A percentile compares a stretch with the other conserved stretches of the same genome.
phyloP scores from a whole-genome alignment of 768 basidiomycete genomes.

The Cyathus striatus region DNA sequence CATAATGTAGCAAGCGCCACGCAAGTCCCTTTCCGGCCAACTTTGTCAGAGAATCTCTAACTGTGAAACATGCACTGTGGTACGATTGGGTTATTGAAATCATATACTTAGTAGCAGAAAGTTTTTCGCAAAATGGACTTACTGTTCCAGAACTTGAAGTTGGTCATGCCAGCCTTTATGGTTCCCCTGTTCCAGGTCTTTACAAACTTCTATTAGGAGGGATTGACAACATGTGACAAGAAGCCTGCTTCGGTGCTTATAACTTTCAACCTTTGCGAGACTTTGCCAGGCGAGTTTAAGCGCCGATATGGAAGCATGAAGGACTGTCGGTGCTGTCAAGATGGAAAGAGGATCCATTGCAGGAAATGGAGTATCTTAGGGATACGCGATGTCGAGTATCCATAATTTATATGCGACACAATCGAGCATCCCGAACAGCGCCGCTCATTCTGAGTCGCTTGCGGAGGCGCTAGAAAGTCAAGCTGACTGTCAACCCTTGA shows the following conservation, averaged over 20 bases:
- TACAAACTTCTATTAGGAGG: conserved; percentile 5
- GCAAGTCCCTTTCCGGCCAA: conserved; percentile 10
- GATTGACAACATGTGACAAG: conserved; percentile 6
- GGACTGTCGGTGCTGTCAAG: conserved; percentile 1
- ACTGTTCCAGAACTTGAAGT: conserved; percentile 9
- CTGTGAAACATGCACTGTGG: conserved; percentile 8
- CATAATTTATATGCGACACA: too few relatives aligned
- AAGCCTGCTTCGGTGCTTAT: conserved; percentile 8
- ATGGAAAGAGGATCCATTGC: background rate
- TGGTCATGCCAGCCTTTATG: background rate
- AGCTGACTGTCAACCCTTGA: too few relatives aligned
- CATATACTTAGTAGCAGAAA: too few relatives aligned
- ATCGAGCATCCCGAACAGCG: too few relatives aligned
- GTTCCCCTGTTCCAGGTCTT: conserved; percentile 1
- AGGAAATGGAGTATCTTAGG: too few relatives aligned
- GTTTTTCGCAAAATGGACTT: background rate
- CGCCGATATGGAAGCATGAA: conserved; percentile 3
- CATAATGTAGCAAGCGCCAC: conserved; percentile 13
- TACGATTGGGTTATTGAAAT: background rate
- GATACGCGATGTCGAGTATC: too few relatives aligned
- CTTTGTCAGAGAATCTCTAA: conserved; percentile 6
- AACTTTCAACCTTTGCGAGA: conserved; percentile 2
- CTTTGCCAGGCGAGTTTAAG: conserved; percentile 4
- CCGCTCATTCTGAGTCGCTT: too few relatives aligned
- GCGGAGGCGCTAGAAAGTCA: too few relatives aligned